These are phyloP conservation scores for Candida michaelii DNA, from an alignment of 805 yeast genomes.

Conservation along the genomic window DNA sequence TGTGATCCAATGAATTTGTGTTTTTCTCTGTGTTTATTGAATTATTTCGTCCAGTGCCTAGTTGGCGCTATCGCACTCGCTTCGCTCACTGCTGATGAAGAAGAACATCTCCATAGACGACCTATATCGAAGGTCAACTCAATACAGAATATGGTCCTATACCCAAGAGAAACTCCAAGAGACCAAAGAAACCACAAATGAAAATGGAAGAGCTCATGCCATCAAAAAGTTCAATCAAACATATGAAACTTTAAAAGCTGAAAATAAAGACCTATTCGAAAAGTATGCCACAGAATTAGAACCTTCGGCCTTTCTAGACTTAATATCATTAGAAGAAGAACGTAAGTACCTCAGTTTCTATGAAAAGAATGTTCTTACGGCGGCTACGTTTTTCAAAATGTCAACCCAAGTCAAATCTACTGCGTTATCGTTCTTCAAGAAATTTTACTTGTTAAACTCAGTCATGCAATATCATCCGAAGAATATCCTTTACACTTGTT, in stretches of 20 bases:
- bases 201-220: conserved; percentile 48
- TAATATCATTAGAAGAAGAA: conserved; percentile 71
- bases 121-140: conserved; percentile 82
- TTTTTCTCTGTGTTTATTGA: no score
- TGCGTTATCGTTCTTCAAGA: conserved; percentile 76
- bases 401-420: conserved; percentile 90
- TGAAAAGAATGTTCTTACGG: conserved; percentile 65
- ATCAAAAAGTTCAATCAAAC: conserved; percentile 28
- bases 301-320: conserved; percentile 33
- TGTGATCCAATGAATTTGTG: no score
- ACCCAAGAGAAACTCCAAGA: conserved; percentile 55
- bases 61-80: neutral
- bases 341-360: conserved; percentile 64
- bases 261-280: conserved; percentile 30
- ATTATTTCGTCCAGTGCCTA: no score
- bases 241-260: conserved; percentile 16
- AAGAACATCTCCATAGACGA: conserved; percentile 71
- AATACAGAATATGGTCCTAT: conserved; percentile 84
- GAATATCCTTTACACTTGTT: conserved; percentile 64
- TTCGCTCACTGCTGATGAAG: neutral
- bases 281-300: conserved; percentile 28
- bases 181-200: conserved; percentile 51
- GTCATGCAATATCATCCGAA: conserved; percentile 90
- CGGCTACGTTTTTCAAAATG: conserved; percentile 72
- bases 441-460: conserved; percentile 76